phyloP scores from a whole-genome alignment of 768 basidiomycete species.

The Lactarius sp. region DNA sequence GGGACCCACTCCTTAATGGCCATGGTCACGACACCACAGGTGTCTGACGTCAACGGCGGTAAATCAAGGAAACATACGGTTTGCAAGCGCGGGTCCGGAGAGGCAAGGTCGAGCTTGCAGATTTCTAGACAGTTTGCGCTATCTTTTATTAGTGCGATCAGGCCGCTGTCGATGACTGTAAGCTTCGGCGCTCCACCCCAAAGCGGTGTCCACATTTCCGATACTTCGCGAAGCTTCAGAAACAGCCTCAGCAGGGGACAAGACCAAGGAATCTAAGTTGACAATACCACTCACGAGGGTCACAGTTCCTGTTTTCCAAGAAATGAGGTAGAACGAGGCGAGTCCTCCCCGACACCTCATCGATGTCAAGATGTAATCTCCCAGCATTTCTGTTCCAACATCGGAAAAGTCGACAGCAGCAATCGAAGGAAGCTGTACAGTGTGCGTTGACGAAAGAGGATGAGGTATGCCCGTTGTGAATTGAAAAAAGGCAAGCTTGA shows the following conservation, averaged over 20 bases:
- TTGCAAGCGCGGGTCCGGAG: not conserved
- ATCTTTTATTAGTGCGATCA: not conserved
- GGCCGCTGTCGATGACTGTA: not conserved
- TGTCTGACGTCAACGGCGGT: not conserved
- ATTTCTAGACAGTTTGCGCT: not conserved
- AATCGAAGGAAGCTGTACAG: not conserved
- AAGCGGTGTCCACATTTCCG: not conserved
- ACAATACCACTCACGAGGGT: not conserved
- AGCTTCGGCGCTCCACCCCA: not conserved
- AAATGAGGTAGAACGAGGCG: conserved; percentile 4
- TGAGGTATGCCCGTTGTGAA: conserved; percentile 1
- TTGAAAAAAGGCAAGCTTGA: not conserved
- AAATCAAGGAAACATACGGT: conserved; percentile 3
- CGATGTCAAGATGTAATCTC: not conserved
- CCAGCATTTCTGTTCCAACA: not conserved
- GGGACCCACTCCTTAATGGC: conserved; percentile 3
- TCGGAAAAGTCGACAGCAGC: not conserved
- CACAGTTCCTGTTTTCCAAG: conserved; percentile 8
- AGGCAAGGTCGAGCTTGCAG: not conserved
- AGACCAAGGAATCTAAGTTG: no score
- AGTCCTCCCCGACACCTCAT: not conserved
- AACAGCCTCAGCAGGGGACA: not conserved
- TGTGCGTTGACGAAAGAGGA: not conserved
- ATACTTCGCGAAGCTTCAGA: not conserved
- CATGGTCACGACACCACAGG: not conserved